Percentiles rank a stretch among this genome's conserved stretches.
phyloP scores from a whole-genome alignment of 78 protist species.

The Parvularia atlantis region DNA sequence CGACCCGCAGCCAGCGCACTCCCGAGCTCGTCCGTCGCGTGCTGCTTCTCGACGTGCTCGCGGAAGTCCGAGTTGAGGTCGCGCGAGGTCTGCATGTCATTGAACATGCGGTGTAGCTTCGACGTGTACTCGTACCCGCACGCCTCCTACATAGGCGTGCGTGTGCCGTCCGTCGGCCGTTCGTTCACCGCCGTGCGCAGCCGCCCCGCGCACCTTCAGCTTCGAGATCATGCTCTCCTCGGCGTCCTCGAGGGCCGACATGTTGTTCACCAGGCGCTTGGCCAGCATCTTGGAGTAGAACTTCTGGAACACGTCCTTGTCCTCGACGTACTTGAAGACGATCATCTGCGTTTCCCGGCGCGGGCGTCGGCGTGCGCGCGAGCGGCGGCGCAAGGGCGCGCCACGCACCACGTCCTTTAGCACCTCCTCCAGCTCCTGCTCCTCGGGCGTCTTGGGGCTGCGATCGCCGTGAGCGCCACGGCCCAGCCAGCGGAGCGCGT shows the following conservation, averaged over 20 bases:
- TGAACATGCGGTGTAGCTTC: slow-evolving; percentile 78
- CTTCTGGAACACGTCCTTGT: slow-evolving; percentile 77
- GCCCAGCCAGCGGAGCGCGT: neutral
- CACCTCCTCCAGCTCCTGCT: slow-evolving; percentile 53
- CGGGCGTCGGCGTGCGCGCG: too few species aligned
- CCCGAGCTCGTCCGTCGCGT: neutral
- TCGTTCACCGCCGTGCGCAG: too few species aligned
- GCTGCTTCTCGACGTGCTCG: neutral
- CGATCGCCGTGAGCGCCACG: neutral
- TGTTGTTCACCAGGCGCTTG: slow-evolving; percentile 62
- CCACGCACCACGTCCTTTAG: too few species aligned
- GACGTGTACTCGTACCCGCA: slow-evolving; percentile 74
- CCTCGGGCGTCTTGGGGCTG: slow-evolving; percentile 28
- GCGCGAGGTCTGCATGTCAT: slow-evolving; percentile 49
- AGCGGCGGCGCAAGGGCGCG: too few species aligned
- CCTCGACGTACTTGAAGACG: slow-evolving; percentile 74
- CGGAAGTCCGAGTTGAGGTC: neutral
- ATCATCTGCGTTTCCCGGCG: too few species aligned
- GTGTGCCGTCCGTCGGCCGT: too few species aligned
- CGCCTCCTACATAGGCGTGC: too few species aligned
- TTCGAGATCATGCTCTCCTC: slow-evolving; percentile 64
- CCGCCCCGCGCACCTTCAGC: slow-evolving; percentile 47
- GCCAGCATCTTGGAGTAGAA: slow-evolving; percentile 69
- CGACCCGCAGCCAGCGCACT: neutral
- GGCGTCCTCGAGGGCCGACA: slow-evolving; percentile 52